Evolutionary conservation across 768 basidiomycete species (phyloP).

Genomic region (Mycena pura): DNA sequence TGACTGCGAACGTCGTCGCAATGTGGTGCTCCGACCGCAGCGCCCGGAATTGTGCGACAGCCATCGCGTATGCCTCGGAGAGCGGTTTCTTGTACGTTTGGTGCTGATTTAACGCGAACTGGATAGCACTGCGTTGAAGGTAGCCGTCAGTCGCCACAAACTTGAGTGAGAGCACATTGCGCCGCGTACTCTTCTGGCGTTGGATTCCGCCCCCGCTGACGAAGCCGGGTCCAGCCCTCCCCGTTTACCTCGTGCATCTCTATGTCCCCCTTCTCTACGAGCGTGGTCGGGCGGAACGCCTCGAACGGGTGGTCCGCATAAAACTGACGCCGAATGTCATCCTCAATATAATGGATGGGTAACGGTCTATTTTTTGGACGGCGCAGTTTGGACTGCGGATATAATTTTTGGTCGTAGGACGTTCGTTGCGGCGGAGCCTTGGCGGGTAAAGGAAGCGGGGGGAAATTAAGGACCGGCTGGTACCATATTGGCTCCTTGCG

Average conservation of each 20-base stretch:
- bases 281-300: slow-evolving; percentile 78
- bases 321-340: slow-evolving; percentile 87
- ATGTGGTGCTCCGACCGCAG: slow-evolving; percentile 87
- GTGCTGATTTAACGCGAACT: slow-evolving; percentile 82
- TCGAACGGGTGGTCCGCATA: slow-evolving; percentile 97
- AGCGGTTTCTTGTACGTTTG: slow-evolving; percentile 66
- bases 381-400: slow-evolving; percentile 38
- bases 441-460: slow-evolving; percentile 87
- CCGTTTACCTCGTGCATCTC: slow-evolving; percentile 66
- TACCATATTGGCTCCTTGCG: slow-evolving; percentile 81
- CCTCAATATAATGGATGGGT: slow-evolving; percentile 81
- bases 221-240: slow-evolving; percentile 74
- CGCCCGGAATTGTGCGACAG: slow-evolving; percentile 86
- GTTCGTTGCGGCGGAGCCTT: slow-evolving; percentile 68
- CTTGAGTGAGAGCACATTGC: neutral
- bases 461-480: slow-evolving; percentile 82
- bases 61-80: slow-evolving; percentile 79
- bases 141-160: slow-evolving; percentile 24
- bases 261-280: slow-evolving; percentile 75
- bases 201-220: slow-evolving; percentile 85
- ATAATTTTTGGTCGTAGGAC: slow-evolving; percentile 54
- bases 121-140: slow-evolving; percentile 64
- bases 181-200: slow-evolving; percentile 87
- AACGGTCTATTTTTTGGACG: slow-evolving; percentile 54
- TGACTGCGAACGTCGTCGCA: slow-evolving; percentile 73